phyloP scores from a whole-genome alignment of 31 red algal species.

The Endocladia muricata region DNA sequence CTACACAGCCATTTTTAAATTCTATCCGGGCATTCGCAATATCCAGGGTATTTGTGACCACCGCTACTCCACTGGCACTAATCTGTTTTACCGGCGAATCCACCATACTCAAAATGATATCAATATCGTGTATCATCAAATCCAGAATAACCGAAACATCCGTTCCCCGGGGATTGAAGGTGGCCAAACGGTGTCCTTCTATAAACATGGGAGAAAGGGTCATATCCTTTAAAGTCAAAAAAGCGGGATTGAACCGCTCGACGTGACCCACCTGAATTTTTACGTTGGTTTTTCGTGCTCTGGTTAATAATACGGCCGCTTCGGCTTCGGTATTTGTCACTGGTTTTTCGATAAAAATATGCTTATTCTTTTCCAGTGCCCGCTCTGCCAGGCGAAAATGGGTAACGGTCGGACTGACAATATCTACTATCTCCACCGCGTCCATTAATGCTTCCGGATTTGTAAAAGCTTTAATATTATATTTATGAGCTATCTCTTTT shows the following conservation, averaged over 20 bases:
- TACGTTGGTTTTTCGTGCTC: neutral
- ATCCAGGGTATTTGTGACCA: neutral
- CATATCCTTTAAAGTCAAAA: neutral
- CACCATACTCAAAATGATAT: constrained; percentile 3
- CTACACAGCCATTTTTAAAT: constrained; percentile 15
- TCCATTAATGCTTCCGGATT: too few species aligned
- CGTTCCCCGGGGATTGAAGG: neutral
- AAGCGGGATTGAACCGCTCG: constrained; percentile 18
- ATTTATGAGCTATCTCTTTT: too few species aligned
- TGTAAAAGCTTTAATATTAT: too few species aligned
- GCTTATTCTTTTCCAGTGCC: neutral
- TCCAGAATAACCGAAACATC: constrained; percentile 16
- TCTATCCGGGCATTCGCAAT: constrained; percentile 7
- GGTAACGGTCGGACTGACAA: neutral
- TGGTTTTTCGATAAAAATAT: constrained; percentile 24
- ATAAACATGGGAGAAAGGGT: neutral
- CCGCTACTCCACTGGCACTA: constrained; percentile 3
- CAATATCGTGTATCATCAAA: constrained; percentile 23
- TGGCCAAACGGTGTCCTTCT: neutral
- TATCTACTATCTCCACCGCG: too few species aligned
- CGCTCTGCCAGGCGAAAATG: neutral
- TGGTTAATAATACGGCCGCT: neutral
- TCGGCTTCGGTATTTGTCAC: neutral
- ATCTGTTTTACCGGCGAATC: neutral
- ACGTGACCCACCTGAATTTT: constrained; percentile 15